Base-by-base conservation (phyloP, 2,329 filamentous ascomycete species). In the Botryotinia narcissicola region DNA sequence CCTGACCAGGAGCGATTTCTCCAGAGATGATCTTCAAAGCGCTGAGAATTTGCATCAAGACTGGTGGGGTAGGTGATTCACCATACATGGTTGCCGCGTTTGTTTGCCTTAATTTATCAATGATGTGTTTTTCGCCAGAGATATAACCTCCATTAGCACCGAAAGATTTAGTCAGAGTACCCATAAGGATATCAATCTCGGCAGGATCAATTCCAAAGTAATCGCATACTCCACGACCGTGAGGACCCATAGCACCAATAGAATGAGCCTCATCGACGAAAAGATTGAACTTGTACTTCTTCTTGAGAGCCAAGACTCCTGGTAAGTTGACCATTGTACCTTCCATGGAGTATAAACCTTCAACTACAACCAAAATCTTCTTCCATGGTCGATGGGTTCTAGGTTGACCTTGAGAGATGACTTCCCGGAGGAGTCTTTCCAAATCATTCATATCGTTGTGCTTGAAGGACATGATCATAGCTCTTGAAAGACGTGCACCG, bases 351-450 rank as follows among this genome's bases (percentile, higher is more conserved):
- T 99, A 99, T 32, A 99, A 88, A 78, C 96, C 96, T 83, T 99
- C 96, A 54, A 99, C 93, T 54, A 95, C 95, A 62, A 99, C 93
- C 70, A 99, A 83, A 75, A 99, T 98, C 89, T 98, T 99, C 87
- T 97, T 98, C 96, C 96, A 99, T 1, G 96, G 96, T 44, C 96
- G 92, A 83, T 99, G 96, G n/a, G 95, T 99, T 77, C 96, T 92
- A 71, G 96, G 96, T 82, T 99, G 96, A 62, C 96, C 96, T 84
- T 98, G 95, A 22, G 95, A 95, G 81, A 99, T 98, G 77, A 91
- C 92, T 81, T 98, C 95, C 60, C 96, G 92, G 10, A 99, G 89
- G 78, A 92, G 90, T 74, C 89, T 89, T 84, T 99, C 96, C 29
- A 99, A 87, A 78, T 97, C 91, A 42, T 83, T 85, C 91, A 98